Conservation (phyloP, 768 basidiomycete genomes). For the Clitopilus hobsonii region DNA sequence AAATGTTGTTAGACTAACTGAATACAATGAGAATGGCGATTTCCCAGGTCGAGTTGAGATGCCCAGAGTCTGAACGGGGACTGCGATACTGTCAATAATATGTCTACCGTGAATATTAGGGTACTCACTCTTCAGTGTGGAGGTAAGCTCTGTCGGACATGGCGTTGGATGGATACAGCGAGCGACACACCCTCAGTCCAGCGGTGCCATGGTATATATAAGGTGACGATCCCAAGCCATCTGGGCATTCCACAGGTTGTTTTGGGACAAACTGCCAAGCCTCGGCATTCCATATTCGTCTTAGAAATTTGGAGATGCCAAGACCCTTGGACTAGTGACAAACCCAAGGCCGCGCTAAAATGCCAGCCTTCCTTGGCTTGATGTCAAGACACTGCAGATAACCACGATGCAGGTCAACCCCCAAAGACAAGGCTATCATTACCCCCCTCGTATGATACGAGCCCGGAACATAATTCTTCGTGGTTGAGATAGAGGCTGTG, state of each 20-base stretch:
- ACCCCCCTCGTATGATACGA: neutral
- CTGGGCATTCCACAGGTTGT: neutral
- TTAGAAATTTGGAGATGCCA: conserved; percentile 1
- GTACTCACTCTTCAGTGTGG: neutral
- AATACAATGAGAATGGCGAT: conserved; percentile 28
- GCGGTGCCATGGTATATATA: neutral
- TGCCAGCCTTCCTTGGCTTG: neutral
- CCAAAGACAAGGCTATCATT: neutral
- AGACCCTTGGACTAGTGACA: neutral
- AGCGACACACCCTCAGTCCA: neutral
- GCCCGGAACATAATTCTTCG: neutral
- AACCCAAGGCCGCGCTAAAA: neutral
- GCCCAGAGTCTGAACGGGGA: conserved; percentile 20
- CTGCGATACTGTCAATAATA: neutral
- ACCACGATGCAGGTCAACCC: neutral
- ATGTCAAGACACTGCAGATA: neutral
- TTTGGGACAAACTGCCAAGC: neutral
- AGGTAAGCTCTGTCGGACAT: neutral
- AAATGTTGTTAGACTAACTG: conserved; percentile 18
- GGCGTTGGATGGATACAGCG: neutral
- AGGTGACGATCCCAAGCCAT: neutral
- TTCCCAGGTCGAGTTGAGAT: conserved; percentile 33
- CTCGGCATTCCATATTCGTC: neutral
- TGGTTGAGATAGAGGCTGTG: neutral
- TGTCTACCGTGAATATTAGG: neutral